Evolutionary conservation across 1,139 yeast species (phyloP).

Genomic region (Arxiozyma bovina): DNA sequence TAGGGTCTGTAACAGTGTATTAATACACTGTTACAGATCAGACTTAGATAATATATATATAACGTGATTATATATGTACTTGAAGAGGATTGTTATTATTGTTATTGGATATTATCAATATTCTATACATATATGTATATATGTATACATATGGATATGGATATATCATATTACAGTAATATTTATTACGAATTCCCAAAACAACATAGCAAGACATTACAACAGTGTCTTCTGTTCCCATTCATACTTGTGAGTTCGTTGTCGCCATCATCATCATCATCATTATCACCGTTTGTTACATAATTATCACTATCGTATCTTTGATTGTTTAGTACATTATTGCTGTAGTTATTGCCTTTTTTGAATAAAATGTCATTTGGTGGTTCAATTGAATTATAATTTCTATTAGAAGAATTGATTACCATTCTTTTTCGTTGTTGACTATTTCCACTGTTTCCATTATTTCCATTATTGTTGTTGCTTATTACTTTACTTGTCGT

Average conservation of each 20-base stretch:
- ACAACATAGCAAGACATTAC: background rate
- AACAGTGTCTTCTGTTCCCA: background rate
- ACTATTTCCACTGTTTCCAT: too few relatives aligned
- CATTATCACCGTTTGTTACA: background rate
- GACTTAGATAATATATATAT: too few relatives aligned
- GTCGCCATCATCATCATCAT: too few relatives aligned
- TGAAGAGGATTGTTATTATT: too few relatives aligned
- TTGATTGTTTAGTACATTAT: conserved; percentile 11
- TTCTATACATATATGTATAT: too few relatives aligned
- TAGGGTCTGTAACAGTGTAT: too few relatives aligned
- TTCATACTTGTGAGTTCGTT: too few relatives aligned
- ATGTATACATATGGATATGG: too few relatives aligned
- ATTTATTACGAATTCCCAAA: background rate
- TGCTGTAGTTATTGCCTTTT: conserved; percentile 18
- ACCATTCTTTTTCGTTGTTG: background rate
- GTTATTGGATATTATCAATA: background rate
- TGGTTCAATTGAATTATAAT: conserved; percentile 21
- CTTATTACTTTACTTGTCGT: conserved; percentile 12
- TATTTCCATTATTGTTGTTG: background rate
- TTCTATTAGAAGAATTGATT: conserved; percentile 11
- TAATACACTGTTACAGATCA: too few relatives aligned
- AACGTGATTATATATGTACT: too few relatives aligned
- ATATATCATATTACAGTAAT: too few relatives aligned
- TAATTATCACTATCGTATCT: background rate
- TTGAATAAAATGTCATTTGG: conserved; percentile 20